Evolutionary conservation across 129 eudicot species (phyloP).

Genomic region (Helianthus tuberosus): DNA sequence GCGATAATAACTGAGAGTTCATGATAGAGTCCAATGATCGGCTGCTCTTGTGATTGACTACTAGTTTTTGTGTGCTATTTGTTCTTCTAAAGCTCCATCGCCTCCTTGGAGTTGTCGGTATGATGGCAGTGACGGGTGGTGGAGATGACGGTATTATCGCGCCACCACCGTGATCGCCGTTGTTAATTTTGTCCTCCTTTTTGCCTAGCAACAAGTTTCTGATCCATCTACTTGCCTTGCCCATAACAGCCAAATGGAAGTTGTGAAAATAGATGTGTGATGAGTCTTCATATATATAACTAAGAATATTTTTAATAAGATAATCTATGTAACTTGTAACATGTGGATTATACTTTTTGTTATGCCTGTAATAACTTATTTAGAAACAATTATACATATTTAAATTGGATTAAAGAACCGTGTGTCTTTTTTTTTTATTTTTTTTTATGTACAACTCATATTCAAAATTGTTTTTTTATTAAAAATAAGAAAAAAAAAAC

Average conservation of each 20-base stretch:
- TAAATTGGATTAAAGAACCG: not conserved
- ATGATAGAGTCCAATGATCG: slow-evolving; percentile 51
- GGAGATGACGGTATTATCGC: not conserved
- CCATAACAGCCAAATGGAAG: slow-evolving; percentile 40
- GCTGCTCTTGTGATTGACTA: slow-evolving; percentile 38
- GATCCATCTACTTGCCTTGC: slow-evolving; percentile 83
- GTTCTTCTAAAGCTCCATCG: slow-evolving; percentile 78
- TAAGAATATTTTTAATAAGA: not conserved
- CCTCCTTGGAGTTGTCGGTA: slow-evolving; percentile 44
- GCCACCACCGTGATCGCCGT: not conserved
- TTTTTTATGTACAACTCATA: not conserved
- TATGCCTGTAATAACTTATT: no score
- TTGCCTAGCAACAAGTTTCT: slow-evolving; percentile 63
- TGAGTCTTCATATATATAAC: not conserved
- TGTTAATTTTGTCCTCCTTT: slow-evolving; percentile 52
- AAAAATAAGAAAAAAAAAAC: not conserved
- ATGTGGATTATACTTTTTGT: no score
- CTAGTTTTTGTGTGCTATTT: slow-evolving; percentile 26
- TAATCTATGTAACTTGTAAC: not conserved
- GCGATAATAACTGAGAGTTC: slow-evolving; percentile 43
- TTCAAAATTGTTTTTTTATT: not conserved
- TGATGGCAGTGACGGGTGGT: slow-evolving; percentile 7
- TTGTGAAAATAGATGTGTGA: not conserved
- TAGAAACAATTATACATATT: not conserved
- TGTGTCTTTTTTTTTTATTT: no score